Percentiles rank a stretch among this genome's conserved stretches.
Conservation (phyloP, 2,329 filamentous ascomycete genomes). For the Exophiala sp. region DNA sequence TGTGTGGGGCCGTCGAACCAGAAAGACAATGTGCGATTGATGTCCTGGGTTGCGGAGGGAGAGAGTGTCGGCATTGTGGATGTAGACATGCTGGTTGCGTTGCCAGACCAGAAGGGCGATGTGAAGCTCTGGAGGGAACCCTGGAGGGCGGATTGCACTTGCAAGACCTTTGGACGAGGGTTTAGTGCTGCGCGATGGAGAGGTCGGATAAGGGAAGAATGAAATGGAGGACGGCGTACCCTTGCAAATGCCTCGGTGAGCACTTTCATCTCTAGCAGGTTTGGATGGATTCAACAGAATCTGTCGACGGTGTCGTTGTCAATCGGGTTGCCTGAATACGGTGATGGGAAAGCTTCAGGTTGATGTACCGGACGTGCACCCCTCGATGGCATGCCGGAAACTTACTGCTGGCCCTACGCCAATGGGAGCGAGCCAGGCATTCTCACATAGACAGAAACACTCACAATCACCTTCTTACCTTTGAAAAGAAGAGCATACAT, state of each 20-base stretch:
- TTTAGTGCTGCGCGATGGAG: constrained; percentile 7
- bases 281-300: too few species aligned
- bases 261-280: constrained; percentile 3
- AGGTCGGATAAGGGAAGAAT: neutral
- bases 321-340: too few species aligned
- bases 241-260: constrained; percentile 14
- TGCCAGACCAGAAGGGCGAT: constrained; percentile 5
- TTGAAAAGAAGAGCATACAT: too few species aligned
- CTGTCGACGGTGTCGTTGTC: too few species aligned
- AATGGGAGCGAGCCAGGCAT: too few species aligned
- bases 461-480: too few species aligned
- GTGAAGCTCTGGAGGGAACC: neutral
- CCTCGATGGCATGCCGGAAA: too few species aligned
- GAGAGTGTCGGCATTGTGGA: constrained; percentile 4
- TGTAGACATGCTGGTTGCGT: neutral
- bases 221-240: constrained; percentile 8
- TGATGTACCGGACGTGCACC: too few species aligned
- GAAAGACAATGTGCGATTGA: constrained; percentile 27
- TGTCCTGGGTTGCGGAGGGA: constrained; percentile 2
- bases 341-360: too few species aligned
- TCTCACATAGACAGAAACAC: neutral
- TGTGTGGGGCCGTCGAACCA: constrained; percentile 29
- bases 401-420: too few species aligned
- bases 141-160: constrained; percentile 11
- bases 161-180: constrained; percentile 10